A percentile compares a stretch with the other conserved stretches of the same genome.
These are phyloP conservation scores for Microdochium paspali DNA, from an alignment of 2,329 filamentous ascomycete species.

Conservation along the genomic window DNA sequence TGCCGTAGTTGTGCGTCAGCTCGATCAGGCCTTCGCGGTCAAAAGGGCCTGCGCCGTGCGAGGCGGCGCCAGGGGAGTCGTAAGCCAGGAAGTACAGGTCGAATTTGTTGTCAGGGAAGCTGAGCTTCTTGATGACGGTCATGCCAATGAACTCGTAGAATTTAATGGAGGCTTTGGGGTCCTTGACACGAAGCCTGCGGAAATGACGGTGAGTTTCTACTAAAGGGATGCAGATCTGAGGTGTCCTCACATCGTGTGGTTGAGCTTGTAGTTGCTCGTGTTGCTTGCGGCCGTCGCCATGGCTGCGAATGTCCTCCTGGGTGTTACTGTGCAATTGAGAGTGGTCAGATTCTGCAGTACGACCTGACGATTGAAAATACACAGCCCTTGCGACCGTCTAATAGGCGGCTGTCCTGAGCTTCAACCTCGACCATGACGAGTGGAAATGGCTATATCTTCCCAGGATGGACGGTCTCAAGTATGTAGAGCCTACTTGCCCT, in stretches of 20 bases:
- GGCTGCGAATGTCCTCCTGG: slow-evolving; percentile 25
- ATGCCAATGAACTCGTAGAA: slow-evolving; percentile 94
- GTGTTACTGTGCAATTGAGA: neutral
- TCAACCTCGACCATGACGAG: too few relatives aligned
- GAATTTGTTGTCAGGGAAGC: slow-evolving; percentile 83
- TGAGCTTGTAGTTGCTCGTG: slow-evolving; percentile 68
- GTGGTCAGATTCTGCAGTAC: too few relatives aligned
- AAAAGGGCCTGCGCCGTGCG: slow-evolving; percentile 59
- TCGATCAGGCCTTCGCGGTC: slow-evolving; percentile 89
- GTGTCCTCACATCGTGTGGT: slow-evolving; percentile 71
- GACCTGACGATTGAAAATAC: too few relatives aligned
- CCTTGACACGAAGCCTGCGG: slow-evolving; percentile 80
- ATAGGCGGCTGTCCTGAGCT: too few relatives aligned
- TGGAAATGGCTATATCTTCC: too few relatives aligned
- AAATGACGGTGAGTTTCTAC: too few relatives aligned
- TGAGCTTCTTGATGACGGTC: slow-evolving; percentile 70
- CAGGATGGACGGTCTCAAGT: too few relatives aligned
- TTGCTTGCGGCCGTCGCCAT: slow-evolving; percentile 69
- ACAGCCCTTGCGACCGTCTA: too few relatives aligned
- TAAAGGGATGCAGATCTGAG: too few relatives aligned
- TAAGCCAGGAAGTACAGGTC: slow-evolving; percentile 94
- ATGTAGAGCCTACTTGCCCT: too few relatives aligned
- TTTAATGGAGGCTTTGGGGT: slow-evolving; percentile 78
- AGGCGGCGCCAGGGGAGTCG: slow-evolving; percentile 66
- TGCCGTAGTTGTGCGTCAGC: slow-evolving; percentile 78